phyloP scores from a whole-genome alignment of 768 basidiomycete species.

The Cystobasidium onofrii region DNA sequence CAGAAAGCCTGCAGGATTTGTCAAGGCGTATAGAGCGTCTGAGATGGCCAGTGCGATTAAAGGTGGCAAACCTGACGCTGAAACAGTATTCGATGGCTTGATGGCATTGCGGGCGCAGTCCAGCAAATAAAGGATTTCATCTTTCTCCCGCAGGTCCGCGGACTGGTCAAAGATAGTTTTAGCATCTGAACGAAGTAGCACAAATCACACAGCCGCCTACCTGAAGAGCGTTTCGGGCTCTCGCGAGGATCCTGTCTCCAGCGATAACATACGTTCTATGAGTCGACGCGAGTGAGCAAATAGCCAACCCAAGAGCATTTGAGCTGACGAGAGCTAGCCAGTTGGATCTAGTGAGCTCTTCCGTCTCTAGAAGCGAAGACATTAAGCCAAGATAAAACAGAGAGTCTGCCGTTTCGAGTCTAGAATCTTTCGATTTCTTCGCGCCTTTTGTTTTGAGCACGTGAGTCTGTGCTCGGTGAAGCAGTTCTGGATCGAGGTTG shows the following conservation, averaged over 20 bases:
- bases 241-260: slow-evolving; percentile 57
- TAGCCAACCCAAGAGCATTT: slow-evolving; percentile 64
- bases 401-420: slow-evolving; percentile 57
- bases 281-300: slow-evolving; percentile 64
- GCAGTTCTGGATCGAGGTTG: slow-evolving; percentile 65
- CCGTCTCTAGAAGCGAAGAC: slow-evolving; percentile 58
- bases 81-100: slow-evolving; percentile 45
- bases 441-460: slow-evolving; percentile 55
- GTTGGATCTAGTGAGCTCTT: slow-evolving; percentile 52
- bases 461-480: slow-evolving; percentile 52
- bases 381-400: slow-evolving; percentile 67
- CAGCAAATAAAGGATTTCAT: slow-evolving; percentile 40
- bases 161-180: too few relatives aligned
- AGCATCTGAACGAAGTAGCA: too few relatives aligned
- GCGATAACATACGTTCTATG: slow-evolving; percentile 57
- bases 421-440: background rate
- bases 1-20: slow-evolving; percentile 77
- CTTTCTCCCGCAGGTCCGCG: slow-evolving; percentile 38
- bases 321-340: slow-evolving; percentile 83
- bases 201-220: too few relatives aligned
- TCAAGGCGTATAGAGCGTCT: slow-evolving; percentile 71
- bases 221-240: slow-evolving; percentile 57
- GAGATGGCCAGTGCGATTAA: slow-evolving; percentile 71
- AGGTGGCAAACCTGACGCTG: slow-evolving; percentile 53
- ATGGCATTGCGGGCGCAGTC: slow-evolving; percentile 34